Base-by-base conservation (phyloP, 257 asterid genomes). In the Nicotiana sylvestris region DNA sequence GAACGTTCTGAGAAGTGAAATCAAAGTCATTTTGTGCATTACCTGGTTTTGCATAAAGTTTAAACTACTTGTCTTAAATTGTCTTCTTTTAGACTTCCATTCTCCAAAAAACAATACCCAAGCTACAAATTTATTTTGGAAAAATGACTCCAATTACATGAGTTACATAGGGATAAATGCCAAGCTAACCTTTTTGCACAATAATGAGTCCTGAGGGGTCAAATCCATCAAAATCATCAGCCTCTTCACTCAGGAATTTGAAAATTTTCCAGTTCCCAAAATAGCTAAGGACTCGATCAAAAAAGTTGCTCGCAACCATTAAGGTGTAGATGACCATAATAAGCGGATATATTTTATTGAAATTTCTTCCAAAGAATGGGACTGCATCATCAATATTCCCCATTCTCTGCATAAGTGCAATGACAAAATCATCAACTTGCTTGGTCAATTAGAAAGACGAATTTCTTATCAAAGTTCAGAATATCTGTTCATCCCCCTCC, bases 371-470 rank as follows among this genome's bases (percentile, higher is more conserved):
- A 80, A 93, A 93, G 90, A 93, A 93, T 57, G 98, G 98, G 76
- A 92, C 97, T 68, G 94, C 97, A 61, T 89, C 92, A 33, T 93
- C 98, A 80, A 93, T 92, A 90, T 93, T 93, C 83, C 98, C 97
- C 98, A 93, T 93, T 82, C 92, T 92, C 94, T 93, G 95, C 89
- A 87, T 76, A 81, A 49, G 49, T 9, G 49, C 74, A 58, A 15
- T 51, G 32, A 27, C 15, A 74, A 82, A 68, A 82, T 81, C 17
- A 60, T 55, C 77, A 82, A 46, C 60, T 84, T 62, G 81, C 25
- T 61, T 30, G 76, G 58, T 66, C 43, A 84, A 77, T 4, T 62
- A 39, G 61, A 74, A 49, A 49, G 62, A 43, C 32, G 35, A 46
- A 74, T 25, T 21, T 49, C 37, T 25, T 12, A 25, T 13, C 15